Percentiles rank a stretch among this genome's conserved stretches.
Evolutionary conservation across 306 rosid genomes (phyloP).

Genomic region (Phaseolus lunatus): DNA sequence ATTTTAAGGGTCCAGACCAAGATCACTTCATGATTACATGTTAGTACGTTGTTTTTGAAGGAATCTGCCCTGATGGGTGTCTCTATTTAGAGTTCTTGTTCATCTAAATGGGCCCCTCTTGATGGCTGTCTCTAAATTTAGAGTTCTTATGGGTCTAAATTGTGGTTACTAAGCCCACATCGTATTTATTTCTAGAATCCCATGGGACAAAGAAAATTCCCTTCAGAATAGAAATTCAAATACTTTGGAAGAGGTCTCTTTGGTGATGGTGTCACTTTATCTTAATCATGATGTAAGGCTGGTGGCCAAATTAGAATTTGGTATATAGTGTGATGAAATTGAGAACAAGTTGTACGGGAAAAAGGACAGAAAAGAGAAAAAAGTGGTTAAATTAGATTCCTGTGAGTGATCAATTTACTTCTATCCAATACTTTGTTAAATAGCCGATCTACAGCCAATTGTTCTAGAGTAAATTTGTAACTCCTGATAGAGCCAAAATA

Average conservation of each 20-base stretch:
- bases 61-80: neutral
- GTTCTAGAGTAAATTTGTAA: slow-evolving; percentile 15
- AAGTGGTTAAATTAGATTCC: neutral
- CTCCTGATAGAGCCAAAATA: neutral
- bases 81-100: slow-evolving; percentile 9
- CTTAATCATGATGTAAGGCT: slow-evolving; percentile 6
- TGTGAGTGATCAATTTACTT: neutral
- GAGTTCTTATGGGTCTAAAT: neutral
- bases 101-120: neutral
- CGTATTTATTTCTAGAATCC: slow-evolving; percentile 3
- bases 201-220: slow-evolving; percentile 3
- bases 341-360: slow-evolving; percentile 15
- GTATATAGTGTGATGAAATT: slow-evolving; percentile 1
- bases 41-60: neutral
- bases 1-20: neutral
- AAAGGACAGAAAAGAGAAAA: neutral
- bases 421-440: neutral
- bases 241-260: slow-evolving; percentile 2
- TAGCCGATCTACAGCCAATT: neutral
- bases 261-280: neutral
- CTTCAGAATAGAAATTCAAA: slow-evolving; percentile 5
- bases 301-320: slow-evolving; percentile 9
- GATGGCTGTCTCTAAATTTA: too few relatives aligned
- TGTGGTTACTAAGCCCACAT: neutral
- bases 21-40: neutral